These are phyloP conservation scores for Tylopilus intermedius DNA, from an alignment of 768 basidiomycete genomes.

Conservation along the genomic window DNA sequence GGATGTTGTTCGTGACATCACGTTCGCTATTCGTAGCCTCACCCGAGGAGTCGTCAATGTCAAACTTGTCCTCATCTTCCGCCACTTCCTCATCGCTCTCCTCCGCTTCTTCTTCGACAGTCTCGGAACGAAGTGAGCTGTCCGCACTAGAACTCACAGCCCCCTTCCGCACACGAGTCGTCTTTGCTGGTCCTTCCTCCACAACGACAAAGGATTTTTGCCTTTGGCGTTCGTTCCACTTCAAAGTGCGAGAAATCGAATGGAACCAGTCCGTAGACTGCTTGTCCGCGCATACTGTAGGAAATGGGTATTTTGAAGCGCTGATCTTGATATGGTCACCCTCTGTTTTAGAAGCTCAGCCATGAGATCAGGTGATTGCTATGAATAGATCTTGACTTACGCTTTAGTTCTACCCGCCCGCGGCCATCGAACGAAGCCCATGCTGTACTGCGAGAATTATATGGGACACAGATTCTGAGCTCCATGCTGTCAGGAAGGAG, in stretches of 20 bases:
- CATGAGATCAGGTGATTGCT: background rate
- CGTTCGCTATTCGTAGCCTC: constrained; percentile 35
- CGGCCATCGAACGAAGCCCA: constrained; percentile 99
- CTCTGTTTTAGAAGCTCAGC: constrained; percentile 49
- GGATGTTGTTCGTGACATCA: background rate
- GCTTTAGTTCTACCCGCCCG: constrained; percentile 91
- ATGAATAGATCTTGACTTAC: constrained; percentile 43
- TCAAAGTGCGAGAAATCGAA: constrained; percentile 90
- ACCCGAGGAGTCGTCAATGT: constrained; percentile 86
- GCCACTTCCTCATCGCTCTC: constrained; percentile 38
- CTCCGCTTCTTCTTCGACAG: constrained; percentile 41
- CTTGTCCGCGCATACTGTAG: constrained; percentile 95
- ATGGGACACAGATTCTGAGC: constrained; percentile 96
- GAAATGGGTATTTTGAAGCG: constrained; percentile 96
- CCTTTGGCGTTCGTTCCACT: constrained; percentile 98
- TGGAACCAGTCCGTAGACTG: constrained; percentile 99
- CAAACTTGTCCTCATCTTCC: constrained; percentile 75
- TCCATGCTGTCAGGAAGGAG: constrained; percentile 98
- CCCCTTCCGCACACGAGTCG: constrained; percentile 23
- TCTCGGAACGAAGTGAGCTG: constrained; percentile 14
- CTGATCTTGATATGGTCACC: constrained; percentile 99
- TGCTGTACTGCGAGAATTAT: constrained; percentile 95
- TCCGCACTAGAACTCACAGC: constrained; percentile 5
- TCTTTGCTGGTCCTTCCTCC: constrained; percentile 70
- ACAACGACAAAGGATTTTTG: constrained; percentile 99